phyloP scores from a whole-genome alignment of 345 rosid species.

The Populus ilicifolia region DNA sequence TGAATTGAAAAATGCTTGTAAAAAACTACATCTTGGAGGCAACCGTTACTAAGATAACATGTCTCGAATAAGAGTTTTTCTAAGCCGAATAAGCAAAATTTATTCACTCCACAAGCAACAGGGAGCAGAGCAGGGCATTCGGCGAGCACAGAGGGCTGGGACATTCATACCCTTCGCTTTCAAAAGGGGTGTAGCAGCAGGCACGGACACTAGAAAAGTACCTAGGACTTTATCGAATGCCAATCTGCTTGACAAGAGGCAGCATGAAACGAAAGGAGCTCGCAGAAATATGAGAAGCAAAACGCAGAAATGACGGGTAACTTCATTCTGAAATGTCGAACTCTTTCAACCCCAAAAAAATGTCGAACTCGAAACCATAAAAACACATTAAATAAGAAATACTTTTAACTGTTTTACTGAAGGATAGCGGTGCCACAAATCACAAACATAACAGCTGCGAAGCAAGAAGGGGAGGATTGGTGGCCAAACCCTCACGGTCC shows the following conservation, averaged over 20 bases:
- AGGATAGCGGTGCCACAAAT: background rate
- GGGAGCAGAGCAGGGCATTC: background rate
- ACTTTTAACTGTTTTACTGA: background rate
- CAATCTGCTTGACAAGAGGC: background rate
- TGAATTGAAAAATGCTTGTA: no score
- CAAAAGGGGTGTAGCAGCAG: no score
- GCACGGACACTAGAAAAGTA: background rate
- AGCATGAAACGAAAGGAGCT: background rate
- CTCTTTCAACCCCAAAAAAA: background rate
- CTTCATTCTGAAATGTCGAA: background rate
- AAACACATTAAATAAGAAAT: constrained; percentile 5
- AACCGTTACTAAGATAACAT: no score
- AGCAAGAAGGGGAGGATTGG: background rate
- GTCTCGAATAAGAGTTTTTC: no score
- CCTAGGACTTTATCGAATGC: background rate
- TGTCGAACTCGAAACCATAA: background rate
- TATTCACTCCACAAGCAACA: background rate
- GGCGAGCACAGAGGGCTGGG: background rate
- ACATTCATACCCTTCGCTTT: background rate
- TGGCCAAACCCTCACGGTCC: background rate
- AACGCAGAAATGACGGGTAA: background rate
- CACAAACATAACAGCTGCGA: background rate
- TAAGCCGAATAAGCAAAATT: no score
- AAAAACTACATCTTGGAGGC: no score
- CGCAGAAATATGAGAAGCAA: no score